These are phyloP conservation scores for Leptoxyphium fumago DNA, from an alignment of 2,329 filamentous ascomycete genomes.

Conservation along the genomic window DNA sequence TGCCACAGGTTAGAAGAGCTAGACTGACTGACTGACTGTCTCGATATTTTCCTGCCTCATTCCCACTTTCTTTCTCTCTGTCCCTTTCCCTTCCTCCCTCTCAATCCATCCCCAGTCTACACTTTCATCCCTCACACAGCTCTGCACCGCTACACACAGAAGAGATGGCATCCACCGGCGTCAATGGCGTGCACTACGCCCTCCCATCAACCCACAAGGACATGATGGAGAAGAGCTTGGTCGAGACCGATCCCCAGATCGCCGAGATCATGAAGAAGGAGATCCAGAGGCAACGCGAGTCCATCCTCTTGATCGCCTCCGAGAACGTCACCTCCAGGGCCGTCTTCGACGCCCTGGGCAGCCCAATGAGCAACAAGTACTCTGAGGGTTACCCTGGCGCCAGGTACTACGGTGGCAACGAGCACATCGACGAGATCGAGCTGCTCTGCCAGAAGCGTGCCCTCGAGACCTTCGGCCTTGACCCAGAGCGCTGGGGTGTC, in stretches of 20 bases:
- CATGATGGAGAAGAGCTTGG: conserved; percentile 83
- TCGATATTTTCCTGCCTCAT: background rate
- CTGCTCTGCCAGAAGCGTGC: conserved; percentile 88
- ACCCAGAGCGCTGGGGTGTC: conserved; percentile 87
- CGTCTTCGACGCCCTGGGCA: conserved; percentile 93
- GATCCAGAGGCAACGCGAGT: conserved; percentile 94
- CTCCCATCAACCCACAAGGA: conserved; percentile 52
- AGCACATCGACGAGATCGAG: conserved; percentile 96
- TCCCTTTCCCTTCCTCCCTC: background rate
- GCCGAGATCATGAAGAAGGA: conserved; percentile 86
- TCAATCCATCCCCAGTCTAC: background rate
- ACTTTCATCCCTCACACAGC: too few species aligned
- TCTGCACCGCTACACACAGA: too few species aligned
- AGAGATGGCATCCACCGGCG: conserved; percentile 13
- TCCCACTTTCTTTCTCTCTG: background rate
- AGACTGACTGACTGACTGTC: too few species aligned
- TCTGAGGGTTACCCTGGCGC: conserved; percentile 96
- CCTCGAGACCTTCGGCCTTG: conserved; percentile 77
- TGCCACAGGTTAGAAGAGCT: too few species aligned
- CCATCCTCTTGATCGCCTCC: conserved; percentile 94
- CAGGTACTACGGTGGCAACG: conserved; percentile 97
- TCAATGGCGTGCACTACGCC: conserved; percentile 34
- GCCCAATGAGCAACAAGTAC: conserved; percentile 92
- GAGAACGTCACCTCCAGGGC: conserved; percentile 98
- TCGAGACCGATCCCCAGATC: conserved; percentile 74